Evolutionary conservation across 2,329 filamentous ascomycete genomes (phyloP).

Genomic region (Aureobasidium pullulans): DNA sequence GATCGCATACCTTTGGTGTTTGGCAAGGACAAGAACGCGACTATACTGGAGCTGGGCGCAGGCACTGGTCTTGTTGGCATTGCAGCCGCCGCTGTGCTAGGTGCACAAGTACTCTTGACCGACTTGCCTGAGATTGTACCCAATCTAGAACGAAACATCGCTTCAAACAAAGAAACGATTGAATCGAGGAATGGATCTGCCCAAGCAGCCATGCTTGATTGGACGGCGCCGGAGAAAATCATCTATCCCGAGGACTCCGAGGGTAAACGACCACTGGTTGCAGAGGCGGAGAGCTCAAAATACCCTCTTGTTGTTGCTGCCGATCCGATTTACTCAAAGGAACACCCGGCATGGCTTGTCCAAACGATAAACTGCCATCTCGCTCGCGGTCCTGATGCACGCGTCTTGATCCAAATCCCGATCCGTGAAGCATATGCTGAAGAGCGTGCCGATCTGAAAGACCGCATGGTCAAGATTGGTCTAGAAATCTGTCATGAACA

Average conservation of each 20-base stretch:
- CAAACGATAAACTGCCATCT: conserved; percentile 64
- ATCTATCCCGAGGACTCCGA: neutral
- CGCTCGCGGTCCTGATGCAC: conserved; percentile 46
- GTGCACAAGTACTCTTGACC: conserved; percentile 62
- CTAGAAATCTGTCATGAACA: conserved; percentile 53
- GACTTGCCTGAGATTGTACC: conserved; percentile 78
- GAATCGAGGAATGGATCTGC: conserved; percentile 48
- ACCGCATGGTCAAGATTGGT: conserved; percentile 50
- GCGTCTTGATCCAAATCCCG: conserved; percentile 74
- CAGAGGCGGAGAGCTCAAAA: conserved; percentile 14
- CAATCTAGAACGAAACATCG: conserved; percentile 70
- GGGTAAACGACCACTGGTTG: neutral
- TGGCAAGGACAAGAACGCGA: conserved; percentile 14
- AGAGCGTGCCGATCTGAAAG: conserved; percentile 57
- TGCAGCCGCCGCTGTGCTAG: conserved; percentile 68
- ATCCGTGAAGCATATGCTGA: conserved; percentile 62
- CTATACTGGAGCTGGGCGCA: conserved; percentile 70
- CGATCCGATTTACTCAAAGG: conserved; percentile 79
- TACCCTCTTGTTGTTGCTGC: conserved; percentile 67
- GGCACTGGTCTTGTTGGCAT: conserved; percentile 89
- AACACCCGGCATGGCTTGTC: conserved; percentile 69
- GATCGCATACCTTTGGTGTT: conserved; percentile 9
- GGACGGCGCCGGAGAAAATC: conserved; percentile 50
- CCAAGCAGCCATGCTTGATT: conserved; percentile 63
- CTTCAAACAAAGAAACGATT: conserved; percentile 54